Evolutionary conservation across 2,329 filamentous ascomycete genomes (phyloP).

Genomic region (Taxawa tesnikishii): DNA sequence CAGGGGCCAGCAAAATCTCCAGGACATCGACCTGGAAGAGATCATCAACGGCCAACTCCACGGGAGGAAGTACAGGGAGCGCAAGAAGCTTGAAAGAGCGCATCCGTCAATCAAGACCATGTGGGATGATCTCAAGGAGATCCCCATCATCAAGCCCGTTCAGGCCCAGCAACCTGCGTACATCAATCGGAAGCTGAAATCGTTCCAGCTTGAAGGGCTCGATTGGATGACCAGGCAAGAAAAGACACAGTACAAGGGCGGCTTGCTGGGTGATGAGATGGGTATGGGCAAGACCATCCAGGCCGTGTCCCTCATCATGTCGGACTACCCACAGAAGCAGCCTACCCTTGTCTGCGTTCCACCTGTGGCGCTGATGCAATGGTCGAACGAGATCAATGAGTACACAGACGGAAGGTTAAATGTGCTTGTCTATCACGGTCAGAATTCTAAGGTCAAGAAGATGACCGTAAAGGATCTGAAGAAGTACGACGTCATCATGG

Average conservation of each 20-base stretch:
- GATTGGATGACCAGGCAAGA: slow-evolving; percentile 94
- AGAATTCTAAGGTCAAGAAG: slow-evolving; percentile 69
- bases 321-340: slow-evolving; percentile 73
- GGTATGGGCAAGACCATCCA: slow-evolving; percentile 98
- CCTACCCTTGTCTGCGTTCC: slow-evolving; percentile 84
- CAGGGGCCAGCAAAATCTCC: slow-evolving; percentile 3
- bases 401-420: slow-evolving; percentile 84
- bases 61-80: slow-evolving; percentile 32
- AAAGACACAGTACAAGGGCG: slow-evolving; percentile 71
- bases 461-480: slow-evolving; percentile 64
- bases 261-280: slow-evolving; percentile 94
- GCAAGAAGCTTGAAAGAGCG: slow-evolving; percentile 55
- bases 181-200: slow-evolving; percentile 77
- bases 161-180: slow-evolving; percentile 58
- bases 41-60: slow-evolving; percentile 8
- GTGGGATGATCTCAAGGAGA: slow-evolving; percentile 65
- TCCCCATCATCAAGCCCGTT: slow-evolving; percentile 52
- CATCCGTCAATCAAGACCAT: slow-evolving; percentile 74
- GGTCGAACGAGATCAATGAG: slow-evolving; percentile 48
- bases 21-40: neutral
- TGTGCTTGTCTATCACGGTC: slow-evolving; percentile 81
- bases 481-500: slow-evolving; percentile 86
- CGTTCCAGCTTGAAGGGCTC: slow-evolving; percentile 86
- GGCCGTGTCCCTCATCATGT: slow-evolving; percentile 96
- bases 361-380: slow-evolving; percentile 91